Base-by-base conservation (phyloP, 345 rosid genomes). In the Acer yangbiense region DNA sequence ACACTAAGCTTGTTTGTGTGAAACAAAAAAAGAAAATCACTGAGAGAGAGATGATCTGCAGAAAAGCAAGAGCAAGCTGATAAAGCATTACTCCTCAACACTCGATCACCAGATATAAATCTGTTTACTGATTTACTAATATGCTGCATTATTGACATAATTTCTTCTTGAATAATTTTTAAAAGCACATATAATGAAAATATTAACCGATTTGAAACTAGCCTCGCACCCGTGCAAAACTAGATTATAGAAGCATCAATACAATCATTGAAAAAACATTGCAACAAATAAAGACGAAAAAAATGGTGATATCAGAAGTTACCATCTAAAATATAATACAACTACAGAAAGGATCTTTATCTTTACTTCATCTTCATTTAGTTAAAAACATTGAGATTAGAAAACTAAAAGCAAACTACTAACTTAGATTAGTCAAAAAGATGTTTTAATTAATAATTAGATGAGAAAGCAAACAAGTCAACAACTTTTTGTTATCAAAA, bases 341-440 rank as follows among this genome's bases (percentile, higher is more conserved):
- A 29, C 35, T 29, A 29, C 35, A 29, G 2, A 29, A 29, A 29
- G 32, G 63, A 77, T 44, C 74, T 54, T 61, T 39, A 74, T 48
- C 25, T 39, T 39, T 67, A 32, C 17, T 12, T 52, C 52, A 29
- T 64, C 71, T 63, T 12, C 3, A 18, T n/a, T n/a, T n/a, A 25
- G 46, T 57, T 65, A 18, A 21, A 21, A 52, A 39, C 50, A 32
- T 64, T 44, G 74, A 79, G 71, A 6, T 58, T 20, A 84, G 72
- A 76, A 39, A 81, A 79, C 57, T 57, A 75, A 79, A 68, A 76
- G 84, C 71, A 72, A 79, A 54, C 32, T 66, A 57, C n/a, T 20
- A 54, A 35, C 48, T 58, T 63, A 46, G 39, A 25, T 76, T 58
- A 14, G 58, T 46, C 18, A 68, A 73, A 62, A 13, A 50, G 58